Base-by-base conservation (phyloP, 768 basidiomycete species). In the Phylloporus sp. region DNA sequence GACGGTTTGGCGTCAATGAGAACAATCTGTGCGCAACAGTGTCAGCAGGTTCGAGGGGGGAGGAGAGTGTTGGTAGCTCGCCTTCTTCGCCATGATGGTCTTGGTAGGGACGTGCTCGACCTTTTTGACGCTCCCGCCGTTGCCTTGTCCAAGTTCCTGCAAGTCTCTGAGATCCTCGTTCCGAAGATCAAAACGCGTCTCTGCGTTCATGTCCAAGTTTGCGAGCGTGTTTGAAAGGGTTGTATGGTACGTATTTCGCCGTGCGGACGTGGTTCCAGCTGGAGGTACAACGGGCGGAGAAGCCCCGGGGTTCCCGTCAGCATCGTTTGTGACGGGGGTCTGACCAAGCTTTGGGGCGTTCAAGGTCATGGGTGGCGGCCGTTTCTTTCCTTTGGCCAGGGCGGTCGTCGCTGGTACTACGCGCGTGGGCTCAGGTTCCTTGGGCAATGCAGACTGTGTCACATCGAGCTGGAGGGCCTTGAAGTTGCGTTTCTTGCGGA, bases 11-110 rank as follows among this genome's bases (percentile, higher is more conserved):
- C 93, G 69, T 95, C 92, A 66, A 96, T 95, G 51, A 94, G 81
- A 23, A 96, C 91, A 63, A 93, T 90, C 93, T 95, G 59, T 44
- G 37, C 15, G 22, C 9, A 15, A 26, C 33, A 31, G 38, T 23
- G 41, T 38, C 42, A 42, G 35, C 13, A 33, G 15, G 42, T 9
- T 27, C 17, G 23, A 3, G 24, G 5, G 6, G 24, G 44, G 5
- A 7, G 24, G 44, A 10, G 17, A 39, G 32, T 9, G 11, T n/a
- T 23, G 2, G 18, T 9, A 28, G 66, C 83, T 47, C 60, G 86
- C 96, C 82, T 99, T 99, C 74, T 96, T 94, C 5, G 96, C 96
- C 95, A 99, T 98, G 57, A 92, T 79, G 14, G 83, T 91, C 31
- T 85, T 84, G 26, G 92, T 90, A 11, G 92, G 92, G 13, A 80